These are phyloP conservation scores for Lactifluus piperatus DNA, from an alignment of 768 basidiomycete species.

Conservation along the genomic window DNA sequence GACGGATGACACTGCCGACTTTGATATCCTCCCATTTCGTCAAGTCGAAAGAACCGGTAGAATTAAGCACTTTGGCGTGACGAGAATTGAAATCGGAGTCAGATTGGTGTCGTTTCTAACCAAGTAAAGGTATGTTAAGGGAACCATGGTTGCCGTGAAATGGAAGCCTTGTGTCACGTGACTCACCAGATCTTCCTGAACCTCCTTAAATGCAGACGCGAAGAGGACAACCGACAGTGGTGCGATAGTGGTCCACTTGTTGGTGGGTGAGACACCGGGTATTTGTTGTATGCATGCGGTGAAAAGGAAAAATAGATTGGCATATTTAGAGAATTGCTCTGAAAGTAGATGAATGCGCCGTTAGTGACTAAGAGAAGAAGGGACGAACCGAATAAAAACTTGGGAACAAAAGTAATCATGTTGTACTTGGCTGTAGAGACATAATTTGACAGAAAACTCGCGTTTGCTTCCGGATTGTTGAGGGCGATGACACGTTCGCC, in stretches of 20 bases:
- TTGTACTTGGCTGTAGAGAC: slow-evolving; percentile 97
- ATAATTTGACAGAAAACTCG: slow-evolving; percentile 68
- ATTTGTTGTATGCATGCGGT: slow-evolving; percentile 97
- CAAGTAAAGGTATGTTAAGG: not conserved
- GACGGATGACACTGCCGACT: slow-evolving; percentile 87
- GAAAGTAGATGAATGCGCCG: slow-evolving; percentile 16
- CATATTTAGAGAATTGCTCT: slow-evolving; percentile 99
- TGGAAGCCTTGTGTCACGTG: not conserved
- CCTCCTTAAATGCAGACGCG: slow-evolving; percentile 92
- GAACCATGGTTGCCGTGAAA: too few species aligned
- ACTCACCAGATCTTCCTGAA: slow-evolving; percentile 87
- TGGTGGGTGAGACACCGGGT: slow-evolving; percentile 94
- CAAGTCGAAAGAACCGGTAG: slow-evolving; percentile 53
- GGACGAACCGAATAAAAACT: slow-evolving; percentile 80
- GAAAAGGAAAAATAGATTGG: slow-evolving; percentile 97
- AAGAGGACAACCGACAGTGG: slow-evolving; percentile 84
- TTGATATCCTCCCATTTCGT: slow-evolving; percentile 83
- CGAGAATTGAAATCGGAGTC: slow-evolving; percentile 88
- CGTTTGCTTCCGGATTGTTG: slow-evolving; percentile 63
- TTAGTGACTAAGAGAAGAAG: not conserved
- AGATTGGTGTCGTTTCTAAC: slow-evolving; percentile 91
- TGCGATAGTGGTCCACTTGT: slow-evolving; percentile 87
- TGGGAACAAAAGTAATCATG: slow-evolving; percentile 74
- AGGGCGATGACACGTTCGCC: slow-evolving; percentile 79
- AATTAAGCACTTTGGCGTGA: slow-evolving; percentile 61